Evolutionary conservation across 192 early-diverging fungal genomes (phyloP).

Genomic region (Lobosporangium transversale): DNA sequence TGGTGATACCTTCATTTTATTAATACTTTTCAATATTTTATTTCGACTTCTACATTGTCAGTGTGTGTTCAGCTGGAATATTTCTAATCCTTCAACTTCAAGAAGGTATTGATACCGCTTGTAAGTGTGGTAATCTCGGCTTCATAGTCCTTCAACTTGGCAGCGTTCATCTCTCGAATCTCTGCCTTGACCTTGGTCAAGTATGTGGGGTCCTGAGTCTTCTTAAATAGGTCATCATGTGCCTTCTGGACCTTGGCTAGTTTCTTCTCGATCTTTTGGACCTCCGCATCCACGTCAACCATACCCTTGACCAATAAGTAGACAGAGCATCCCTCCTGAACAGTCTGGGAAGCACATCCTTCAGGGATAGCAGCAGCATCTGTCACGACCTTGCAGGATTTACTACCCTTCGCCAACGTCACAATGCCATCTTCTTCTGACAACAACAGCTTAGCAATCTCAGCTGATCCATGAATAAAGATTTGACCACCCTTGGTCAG

Average conservation of each 20-base stretch:
- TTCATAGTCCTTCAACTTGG: conserved; percentile 77
- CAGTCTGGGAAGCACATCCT: conserved; percentile 79
- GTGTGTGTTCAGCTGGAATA: no score
- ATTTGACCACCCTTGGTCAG: conserved; percentile 73
- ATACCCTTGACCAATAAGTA: conserved; percentile 78
- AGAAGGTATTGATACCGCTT: conserved; percentile 75
- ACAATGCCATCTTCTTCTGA: conserved; percentile 71
- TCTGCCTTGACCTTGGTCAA: conserved; percentile 72
- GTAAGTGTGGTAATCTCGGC: conserved; percentile 80
- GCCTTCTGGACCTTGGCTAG: conserved; percentile 71
- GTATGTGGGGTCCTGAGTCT: conserved; percentile 76
- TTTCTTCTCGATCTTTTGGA: conserved; percentile 83
- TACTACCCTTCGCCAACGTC: conserved; percentile 79
- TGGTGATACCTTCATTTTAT: no score
- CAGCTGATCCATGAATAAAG: conserved; percentile 41
- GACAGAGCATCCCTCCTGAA: conserved; percentile 77
- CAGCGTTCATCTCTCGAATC: conserved; percentile 75
- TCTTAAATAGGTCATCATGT: conserved; percentile 68
- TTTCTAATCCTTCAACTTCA: conserved; percentile 65
- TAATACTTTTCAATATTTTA: no score
- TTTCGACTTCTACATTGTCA: no score
- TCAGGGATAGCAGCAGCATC: conserved; percentile 69
- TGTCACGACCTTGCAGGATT: conserved; percentile 70
- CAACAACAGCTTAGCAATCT: conserved; percentile 58
- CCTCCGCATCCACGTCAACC: conserved; percentile 86